Percentiles rank a stretch among this genome's conserved stretches.
These are phyloP conservation scores for Aspergillus kassunensis DNA, from an alignment of 495 filamentous ascomycete species.

Conservation along the genomic window DNA sequence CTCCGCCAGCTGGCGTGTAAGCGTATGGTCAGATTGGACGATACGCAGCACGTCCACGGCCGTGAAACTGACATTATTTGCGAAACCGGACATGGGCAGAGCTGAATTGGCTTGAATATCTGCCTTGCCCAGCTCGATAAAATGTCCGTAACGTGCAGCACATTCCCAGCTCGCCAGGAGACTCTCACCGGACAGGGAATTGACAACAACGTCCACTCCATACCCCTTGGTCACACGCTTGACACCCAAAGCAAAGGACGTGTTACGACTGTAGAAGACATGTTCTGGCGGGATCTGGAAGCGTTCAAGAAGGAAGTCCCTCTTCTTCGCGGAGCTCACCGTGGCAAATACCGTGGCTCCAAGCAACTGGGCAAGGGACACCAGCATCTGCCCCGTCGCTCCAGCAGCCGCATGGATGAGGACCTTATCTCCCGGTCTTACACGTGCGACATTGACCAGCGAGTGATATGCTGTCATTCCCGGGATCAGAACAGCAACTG, in stretches of 20 bases:
- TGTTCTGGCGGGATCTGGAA: neutral
- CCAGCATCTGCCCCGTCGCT: constrained; percentile 50
- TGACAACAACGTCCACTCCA: too few relatives aligned
- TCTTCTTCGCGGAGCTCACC: constrained; percentile 27
- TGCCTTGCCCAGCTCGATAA: too few relatives aligned
- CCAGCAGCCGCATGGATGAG: constrained; percentile 28
- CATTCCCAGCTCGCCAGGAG: too few relatives aligned
- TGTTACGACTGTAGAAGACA: neutral
- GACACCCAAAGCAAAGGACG: neutral
- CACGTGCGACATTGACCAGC: constrained; percentile 19
- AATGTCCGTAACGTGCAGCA: too few relatives aligned
- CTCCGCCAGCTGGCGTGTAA: too few relatives aligned
- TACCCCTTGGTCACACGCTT: neutral
- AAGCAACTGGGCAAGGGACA: constrained; percentile 46
- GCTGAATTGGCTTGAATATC: too few relatives aligned
- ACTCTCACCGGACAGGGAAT: too few relatives aligned
- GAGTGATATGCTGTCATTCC: constrained; percentile 23
- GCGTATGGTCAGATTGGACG: too few relatives aligned
- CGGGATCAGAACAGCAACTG: constrained; percentile 12
- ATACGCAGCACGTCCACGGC: too few relatives aligned
- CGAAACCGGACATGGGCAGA: too few relatives aligned
- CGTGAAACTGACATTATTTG: too few relatives aligned
- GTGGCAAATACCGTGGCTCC: constrained; percentile 55
- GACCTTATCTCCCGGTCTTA: constrained; percentile 20
- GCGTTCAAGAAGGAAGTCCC: neutral